phyloP scores from a whole-genome alignment of 2,329 filamentous ascomycete genomes.

The Aureobasidium sp. region DNA sequence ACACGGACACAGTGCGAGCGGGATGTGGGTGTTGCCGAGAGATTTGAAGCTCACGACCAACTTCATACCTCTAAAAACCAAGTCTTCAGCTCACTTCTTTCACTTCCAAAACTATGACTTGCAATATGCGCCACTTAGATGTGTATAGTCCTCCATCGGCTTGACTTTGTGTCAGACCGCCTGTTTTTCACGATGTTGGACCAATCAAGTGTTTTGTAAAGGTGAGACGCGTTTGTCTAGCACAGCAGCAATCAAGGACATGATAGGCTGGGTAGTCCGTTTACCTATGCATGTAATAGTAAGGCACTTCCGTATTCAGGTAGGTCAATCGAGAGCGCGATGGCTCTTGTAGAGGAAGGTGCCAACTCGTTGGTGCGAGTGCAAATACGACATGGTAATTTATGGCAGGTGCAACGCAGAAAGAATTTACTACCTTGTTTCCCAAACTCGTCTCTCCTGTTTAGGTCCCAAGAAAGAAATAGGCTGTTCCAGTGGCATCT shows the following conservation, averaged over 20 bases:
- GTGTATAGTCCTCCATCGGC: background rate
- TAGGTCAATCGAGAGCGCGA: background rate
- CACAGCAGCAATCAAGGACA: background rate
- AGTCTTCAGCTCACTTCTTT: background rate
- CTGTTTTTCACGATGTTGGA: background rate
- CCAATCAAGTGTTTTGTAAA: background rate
- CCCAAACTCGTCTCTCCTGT: background rate
- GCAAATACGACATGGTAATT: background rate
- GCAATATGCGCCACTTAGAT: background rate
- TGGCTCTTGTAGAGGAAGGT: background rate
- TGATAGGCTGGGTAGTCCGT: background rate
- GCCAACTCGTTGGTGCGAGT: background rate
- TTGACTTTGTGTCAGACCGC: background rate
- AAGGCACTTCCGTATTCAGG: background rate
- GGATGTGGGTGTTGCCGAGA: conserved; percentile 6
- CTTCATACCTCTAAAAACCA: background rate
- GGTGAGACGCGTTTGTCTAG: background rate
- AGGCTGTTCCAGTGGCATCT: background rate
- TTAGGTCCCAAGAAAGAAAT: background rate
- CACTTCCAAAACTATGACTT: background rate
- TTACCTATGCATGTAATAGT: background rate
- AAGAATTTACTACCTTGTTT: background rate
- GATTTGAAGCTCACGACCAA: background rate
- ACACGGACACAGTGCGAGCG: background rate
- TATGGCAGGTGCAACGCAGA: background rate